Base-by-base conservation (phyloP, 2,329 filamentous ascomycete species). In the Colletotrichum sp. region DNA sequence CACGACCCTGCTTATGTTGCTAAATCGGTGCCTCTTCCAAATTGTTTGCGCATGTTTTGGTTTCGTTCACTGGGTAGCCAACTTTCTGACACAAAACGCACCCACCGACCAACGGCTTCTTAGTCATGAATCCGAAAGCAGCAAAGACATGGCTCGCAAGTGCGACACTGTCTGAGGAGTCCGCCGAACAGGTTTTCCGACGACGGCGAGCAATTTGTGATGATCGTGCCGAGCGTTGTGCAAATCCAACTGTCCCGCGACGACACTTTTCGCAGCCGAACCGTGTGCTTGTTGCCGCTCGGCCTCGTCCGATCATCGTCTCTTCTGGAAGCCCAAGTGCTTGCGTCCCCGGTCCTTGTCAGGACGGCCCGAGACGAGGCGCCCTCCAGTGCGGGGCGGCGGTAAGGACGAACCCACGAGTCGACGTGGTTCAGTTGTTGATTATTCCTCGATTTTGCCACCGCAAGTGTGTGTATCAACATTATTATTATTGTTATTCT, bases 351-450 rank as follows among this genome's bases (percentile, higher is more conserved):
- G 70, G 71, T 74, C 70, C 74, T 72, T 74, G 74, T 74, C 68
- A 65, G 59, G 65, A 28, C 74, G 74, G 74, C 57, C 74, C 74
- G 74, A 76, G 49, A 74, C 59, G 70, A 76, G 63, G 60, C 44
- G 32, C 57, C 44, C 65, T 69, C 49, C 34, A 36, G 44, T 76
- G 70, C 34, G 64, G 70, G 62, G 64, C n/a, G 10, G 36, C 16
- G 24, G 49, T 21, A 32, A 15, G 21, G 49, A 69, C 59, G 57
- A 68, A 59, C 62, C 49, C 28, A 52, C 62, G 44, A 39, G 26
- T 36, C n/a, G 68, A 36, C 60, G 59, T 28, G n/a, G 34, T 55
- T 72, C 26, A 34, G 21, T 60, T 60, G 32, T 28, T 30, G 57
- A 59, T 26, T 64, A 36, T 36, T 60, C 30, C 13, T 12, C 64